Base-by-base conservation (phyloP, 495 filamentous ascomycete genomes). In the Aspergillus heteromorphus region DNA sequence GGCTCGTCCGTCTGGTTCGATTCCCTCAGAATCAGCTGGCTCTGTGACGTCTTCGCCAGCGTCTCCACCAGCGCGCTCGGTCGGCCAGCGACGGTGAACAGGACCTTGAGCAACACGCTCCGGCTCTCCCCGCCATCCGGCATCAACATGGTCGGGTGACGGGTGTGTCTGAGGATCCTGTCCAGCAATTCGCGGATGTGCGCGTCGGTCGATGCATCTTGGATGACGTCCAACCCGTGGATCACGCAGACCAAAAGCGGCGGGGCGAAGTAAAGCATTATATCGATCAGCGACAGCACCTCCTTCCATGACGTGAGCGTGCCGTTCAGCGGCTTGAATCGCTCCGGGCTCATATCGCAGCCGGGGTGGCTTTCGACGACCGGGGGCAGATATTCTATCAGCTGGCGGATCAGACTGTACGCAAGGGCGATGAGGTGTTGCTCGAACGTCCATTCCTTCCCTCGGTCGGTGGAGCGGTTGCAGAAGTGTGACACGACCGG, bases 351-450 rank as follows among this genome's bases (percentile, higher is more conserved):
- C 19, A 77, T 51, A 43, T 71, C 67, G 36, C 70, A 65, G 17
- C 67, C 59, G 18, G 70, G 62, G 20, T 75, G 68, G 36, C 69
- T 69, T 53, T 74, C 66, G 13, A 72, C 54, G 14, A 75, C 66
- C 0, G 74, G 73, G 10, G 74, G 75, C 16, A 75, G 57, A 31
- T 65, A 65, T 51, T 78, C 72, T 30, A 78, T 70, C 53, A 78
- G 56, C 51, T 78, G 75, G n/a, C 74, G 71, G 17, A 78, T 76
- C n/a, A 78, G 50, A 47, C 74, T 75, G 52, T 79, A 78, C 1
- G 70, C 69, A 25, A 79, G 65, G 6, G 71, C 67, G 11, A 79
- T 66, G 2, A 79, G 64, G 1, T 70, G 72, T 34, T 66, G 64
- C 47, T 71, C 61, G 30, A 67, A 70, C 2, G 64, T 72, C 55